A percentile compares a stretch with the other conserved stretches of the same genome.
phyloP scores from a whole-genome alignment of 2,329 filamentous ascomycete genomes.

The Fusarium transvaalense region DNA sequence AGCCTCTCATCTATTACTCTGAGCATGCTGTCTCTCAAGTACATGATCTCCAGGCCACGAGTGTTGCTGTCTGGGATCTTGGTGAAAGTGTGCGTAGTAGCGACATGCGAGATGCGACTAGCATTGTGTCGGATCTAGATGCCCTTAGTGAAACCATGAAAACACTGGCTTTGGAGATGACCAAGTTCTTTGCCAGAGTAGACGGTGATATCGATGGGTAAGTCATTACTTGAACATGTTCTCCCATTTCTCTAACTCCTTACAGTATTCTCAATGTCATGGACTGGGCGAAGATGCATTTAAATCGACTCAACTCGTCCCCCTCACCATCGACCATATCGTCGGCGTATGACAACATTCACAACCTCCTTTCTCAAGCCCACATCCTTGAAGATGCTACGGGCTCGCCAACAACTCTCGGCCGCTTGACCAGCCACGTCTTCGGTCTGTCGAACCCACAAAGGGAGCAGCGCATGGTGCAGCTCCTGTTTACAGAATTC shows the following conservation, averaged over 20 bases:
- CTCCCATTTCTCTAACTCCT: slow-evolving; percentile 20
- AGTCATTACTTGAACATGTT: slow-evolving; percentile 41
- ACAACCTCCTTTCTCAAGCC: slow-evolving; percentile 77
- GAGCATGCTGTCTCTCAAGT: slow-evolving; percentile 90
- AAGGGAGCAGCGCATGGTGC: slow-evolving; percentile 82
- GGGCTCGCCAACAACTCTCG: slow-evolving; percentile 74
- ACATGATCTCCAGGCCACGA: slow-evolving; percentile 88
- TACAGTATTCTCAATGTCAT: slow-evolving; percentile 88
- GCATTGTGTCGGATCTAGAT: slow-evolving; percentile 88
- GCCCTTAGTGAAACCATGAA: slow-evolving; percentile 88
- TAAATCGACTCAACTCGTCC: slow-evolving; percentile 74
- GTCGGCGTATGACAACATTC: slow-evolving; percentile 84
- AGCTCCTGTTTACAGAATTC: slow-evolving; percentile 87
- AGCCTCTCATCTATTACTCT: slow-evolving; percentile 94
- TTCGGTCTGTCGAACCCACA: slow-evolving; percentile 87
- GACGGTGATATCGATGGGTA: slow-evolving; percentile 91
- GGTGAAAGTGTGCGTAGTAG: slow-evolving; percentile 89
- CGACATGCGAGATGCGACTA: slow-evolving; percentile 89
- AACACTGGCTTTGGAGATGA: slow-evolving; percentile 85
- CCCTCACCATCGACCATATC: slow-evolving; percentile 71
- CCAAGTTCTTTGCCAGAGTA: slow-evolving; percentile 91
- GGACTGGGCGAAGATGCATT: slow-evolving; percentile 93
- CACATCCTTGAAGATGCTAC: slow-evolving; percentile 69
- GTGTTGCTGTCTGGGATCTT: slow-evolving; percentile 93
- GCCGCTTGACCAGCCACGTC: slow-evolving; percentile 75